phyloP scores from a whole-genome alignment of 2,329 filamentous ascomycete genomes.

The Beauveria rudraprayagi region DNA sequence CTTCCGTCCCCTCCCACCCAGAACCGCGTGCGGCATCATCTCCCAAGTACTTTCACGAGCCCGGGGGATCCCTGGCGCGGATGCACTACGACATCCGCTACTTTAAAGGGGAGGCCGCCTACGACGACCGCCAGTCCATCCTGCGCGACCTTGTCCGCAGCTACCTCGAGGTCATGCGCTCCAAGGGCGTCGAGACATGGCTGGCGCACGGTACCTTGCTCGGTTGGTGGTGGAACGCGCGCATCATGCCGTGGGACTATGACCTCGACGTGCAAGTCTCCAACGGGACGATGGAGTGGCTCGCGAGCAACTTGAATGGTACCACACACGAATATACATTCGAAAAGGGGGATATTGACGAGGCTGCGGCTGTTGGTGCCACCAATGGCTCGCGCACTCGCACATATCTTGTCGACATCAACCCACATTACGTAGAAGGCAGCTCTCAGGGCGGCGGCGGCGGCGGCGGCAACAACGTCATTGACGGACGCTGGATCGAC shows the following conservation, averaged over 20 bases:
- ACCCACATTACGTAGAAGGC: slow-evolving; percentile 54
- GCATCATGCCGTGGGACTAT: slow-evolving; percentile 76
- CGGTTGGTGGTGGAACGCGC: slow-evolving; percentile 82
- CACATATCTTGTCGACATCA: slow-evolving; percentile 67
- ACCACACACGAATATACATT: slow-evolving; percentile 50
- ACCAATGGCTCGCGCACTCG: slow-evolving; percentile 19
- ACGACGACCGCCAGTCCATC: slow-evolving; percentile 57
- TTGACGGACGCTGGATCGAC: slow-evolving; percentile 81
- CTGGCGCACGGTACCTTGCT: slow-evolving; percentile 77
- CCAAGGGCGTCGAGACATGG: slow-evolving; percentile 69
- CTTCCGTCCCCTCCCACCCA: background rate
- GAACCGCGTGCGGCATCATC: background rate
- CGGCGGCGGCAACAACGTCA: slow-evolving; percentile 62
- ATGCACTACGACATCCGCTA: slow-evolving; percentile 70
- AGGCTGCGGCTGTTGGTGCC: slow-evolving; percentile 30
- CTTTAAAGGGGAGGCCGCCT: slow-evolving; percentile 54
- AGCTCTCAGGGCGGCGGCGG: no score
- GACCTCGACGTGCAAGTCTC: slow-evolving; percentile 78
- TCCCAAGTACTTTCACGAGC: slow-evolving; percentile 58
- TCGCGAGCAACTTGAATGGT: slow-evolving; percentile 60
- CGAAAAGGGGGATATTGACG: background rate
- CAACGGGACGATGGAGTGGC: slow-evolving; percentile 54
- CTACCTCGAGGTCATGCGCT: slow-evolving; percentile 60
- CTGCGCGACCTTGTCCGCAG: slow-evolving; percentile 64
- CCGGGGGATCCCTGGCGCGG: slow-evolving; percentile 49